These are phyloP conservation scores for Phaseolus lunatus DNA, from an alignment of 306 rosid genomes.

Conservation along the genomic window DNA sequence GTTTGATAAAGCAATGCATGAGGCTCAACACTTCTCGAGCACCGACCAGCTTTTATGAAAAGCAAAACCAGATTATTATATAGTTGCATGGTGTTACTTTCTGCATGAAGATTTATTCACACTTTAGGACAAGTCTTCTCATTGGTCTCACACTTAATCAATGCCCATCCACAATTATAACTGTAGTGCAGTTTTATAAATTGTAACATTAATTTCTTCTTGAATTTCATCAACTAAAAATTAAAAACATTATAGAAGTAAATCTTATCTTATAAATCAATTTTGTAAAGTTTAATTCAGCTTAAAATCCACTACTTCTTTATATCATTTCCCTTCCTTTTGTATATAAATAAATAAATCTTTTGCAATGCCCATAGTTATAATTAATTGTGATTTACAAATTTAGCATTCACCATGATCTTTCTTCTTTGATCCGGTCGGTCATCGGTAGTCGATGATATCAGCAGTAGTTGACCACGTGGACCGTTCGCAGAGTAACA, in stretches of 20 bases:
- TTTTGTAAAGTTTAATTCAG: too few species aligned
- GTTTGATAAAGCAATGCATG: neutral
- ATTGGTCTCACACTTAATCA: neutral
- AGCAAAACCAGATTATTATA: slow-evolving; percentile 24
- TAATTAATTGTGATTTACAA: too few species aligned
- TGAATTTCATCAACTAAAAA: too few species aligned
- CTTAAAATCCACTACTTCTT: too few species aligned
- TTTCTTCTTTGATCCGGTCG: neutral
- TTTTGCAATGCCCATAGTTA: too few species aligned
- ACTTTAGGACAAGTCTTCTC: slow-evolving; percentile 30
- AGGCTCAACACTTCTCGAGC: slow-evolving; percentile 15
- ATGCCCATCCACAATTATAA: neutral
- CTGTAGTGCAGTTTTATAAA: neutral
- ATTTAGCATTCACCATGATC: neutral
- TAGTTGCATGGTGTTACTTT: slow-evolving; percentile 37
- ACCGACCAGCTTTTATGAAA: slow-evolving; percentile 24
- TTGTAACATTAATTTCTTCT: neutral
- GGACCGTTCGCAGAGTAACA: too few species aligned
- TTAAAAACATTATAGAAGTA: too few species aligned
- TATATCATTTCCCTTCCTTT: too few species aligned
- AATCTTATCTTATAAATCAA: too few species aligned
- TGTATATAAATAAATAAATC: too few species aligned
- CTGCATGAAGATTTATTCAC: slow-evolving; percentile 39
- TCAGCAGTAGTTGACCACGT: too few species aligned
- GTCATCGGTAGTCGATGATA: too few species aligned